Conservation (phyloP, 78 protist genomes). For the Capsaspora owczarzaki region DNA sequence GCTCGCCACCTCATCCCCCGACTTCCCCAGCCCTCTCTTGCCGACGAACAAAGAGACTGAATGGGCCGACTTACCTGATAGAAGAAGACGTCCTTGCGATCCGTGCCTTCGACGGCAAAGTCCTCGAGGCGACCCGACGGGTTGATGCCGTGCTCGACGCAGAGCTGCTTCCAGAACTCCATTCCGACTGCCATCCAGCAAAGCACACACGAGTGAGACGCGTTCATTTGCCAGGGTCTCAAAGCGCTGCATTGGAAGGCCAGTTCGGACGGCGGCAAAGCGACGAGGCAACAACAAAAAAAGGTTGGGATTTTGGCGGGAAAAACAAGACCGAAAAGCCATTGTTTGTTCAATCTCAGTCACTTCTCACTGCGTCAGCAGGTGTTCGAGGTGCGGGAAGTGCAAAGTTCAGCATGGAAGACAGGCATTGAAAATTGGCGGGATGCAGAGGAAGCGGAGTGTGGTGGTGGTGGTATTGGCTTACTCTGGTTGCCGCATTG, state of each 20-base stretch:
- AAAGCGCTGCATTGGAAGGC: not conserved
- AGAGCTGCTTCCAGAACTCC: conserved; percentile 96
- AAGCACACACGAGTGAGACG: not conserved
- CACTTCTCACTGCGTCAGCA: not conserved
- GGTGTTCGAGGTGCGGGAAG: not conserved
- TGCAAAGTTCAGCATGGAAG: not conserved
- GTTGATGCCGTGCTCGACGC: conserved; percentile 96
- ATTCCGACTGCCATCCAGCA: conserved; percentile 63
- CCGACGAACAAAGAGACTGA: too few relatives aligned
- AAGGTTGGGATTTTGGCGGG: not conserved
- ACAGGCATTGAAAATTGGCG: not conserved
- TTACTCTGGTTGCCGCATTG: conserved; percentile 98
- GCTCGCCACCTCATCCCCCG: too few relatives aligned
- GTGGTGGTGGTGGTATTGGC: not conserved
- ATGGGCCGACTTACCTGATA: conserved; percentile 47
- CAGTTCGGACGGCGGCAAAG: not conserved
- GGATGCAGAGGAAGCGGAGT: not conserved
- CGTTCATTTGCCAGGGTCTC: not conserved
- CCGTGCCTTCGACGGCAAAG: conserved; percentile 63
- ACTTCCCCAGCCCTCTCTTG: too few relatives aligned
- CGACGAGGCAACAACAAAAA: not conserved
- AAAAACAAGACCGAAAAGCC: not conserved
- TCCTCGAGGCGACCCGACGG: conserved; percentile 77
- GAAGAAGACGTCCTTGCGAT: conserved; percentile 98
- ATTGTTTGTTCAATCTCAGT: not conserved